A percentile compares a stretch with the other conserved stretches of the same genome.
These are phyloP conservation scores for Hypholoma sublateritium DNA, from an alignment of 768 basidiomycete species.

Conservation along the genomic window DNA sequence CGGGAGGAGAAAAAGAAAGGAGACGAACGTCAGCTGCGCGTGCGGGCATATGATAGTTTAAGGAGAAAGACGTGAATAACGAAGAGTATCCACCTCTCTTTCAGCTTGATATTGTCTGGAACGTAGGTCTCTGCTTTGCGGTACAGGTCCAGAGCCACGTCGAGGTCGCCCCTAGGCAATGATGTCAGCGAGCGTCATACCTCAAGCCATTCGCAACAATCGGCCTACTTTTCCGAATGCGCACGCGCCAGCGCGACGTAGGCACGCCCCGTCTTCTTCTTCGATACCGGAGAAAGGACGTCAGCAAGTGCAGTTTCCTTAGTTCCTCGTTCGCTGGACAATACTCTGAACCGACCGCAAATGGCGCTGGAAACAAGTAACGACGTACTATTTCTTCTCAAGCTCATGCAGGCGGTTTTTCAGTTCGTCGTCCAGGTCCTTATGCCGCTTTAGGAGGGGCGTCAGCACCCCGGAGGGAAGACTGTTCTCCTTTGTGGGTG, in stretches of 20 bases:
- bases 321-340: constrained; percentile 55
- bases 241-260: constrained; percentile 83
- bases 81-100: constrained; percentile 85
- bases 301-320: constrained; percentile 62
- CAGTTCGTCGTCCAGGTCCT: constrained; percentile 69
- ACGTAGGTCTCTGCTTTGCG: constrained; percentile 81
- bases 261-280: constrained; percentile 80
- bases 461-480: constrained; percentile 56
- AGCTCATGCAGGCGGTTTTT: constrained; percentile 64
- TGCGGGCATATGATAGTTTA: constrained; percentile 42
- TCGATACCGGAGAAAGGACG: constrained; percentile 68
- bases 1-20: constrained; percentile 28
- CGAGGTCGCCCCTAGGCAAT: constrained; percentile 66
- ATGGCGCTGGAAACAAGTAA: background rate
- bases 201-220: background rate
- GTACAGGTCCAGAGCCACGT: constrained; percentile 78
- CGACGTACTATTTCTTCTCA: constrained; percentile 69
- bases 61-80: constrained; percentile 63
- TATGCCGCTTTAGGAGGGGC: constrained; percentile 61
- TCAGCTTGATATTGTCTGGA: constrained; percentile 82
- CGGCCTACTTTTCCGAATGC: constrained; percentile 73
- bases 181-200: constrained; percentile 5
- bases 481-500: constrained; percentile 35
- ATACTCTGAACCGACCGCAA: background rate
- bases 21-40: constrained; percentile 41